Base-by-base conservation (phyloP, 352 stramenopile species). In the Phytophthora syringae region DNA sequence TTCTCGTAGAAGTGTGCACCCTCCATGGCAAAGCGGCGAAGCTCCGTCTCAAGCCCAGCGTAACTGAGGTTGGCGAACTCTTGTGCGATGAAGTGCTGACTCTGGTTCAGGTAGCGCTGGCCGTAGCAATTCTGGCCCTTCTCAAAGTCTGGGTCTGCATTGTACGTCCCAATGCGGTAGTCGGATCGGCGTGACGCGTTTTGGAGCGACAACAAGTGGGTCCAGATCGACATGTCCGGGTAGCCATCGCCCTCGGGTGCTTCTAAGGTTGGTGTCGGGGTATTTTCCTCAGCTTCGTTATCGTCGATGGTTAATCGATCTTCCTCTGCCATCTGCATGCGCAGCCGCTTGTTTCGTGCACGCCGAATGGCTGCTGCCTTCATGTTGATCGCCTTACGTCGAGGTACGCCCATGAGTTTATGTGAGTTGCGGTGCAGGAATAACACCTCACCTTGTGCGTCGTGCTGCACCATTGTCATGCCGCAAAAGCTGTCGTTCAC, bases 51-150 rank as follows among this genome's bases (percentile, higher is more conserved):
- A 0, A 82, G 65, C 0, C 55, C 47, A 1, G 60, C 51, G 24
- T 68, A 82, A n/a, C 57, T 68, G 30, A 79, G 47, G 12, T 70
- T 64, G n/a, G 48, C 49, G 25, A 85, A 73, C 27, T 66, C 45
- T n/a, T 75, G 60, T 11, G 55, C 51, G 21, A 63, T 52, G n/a
- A 85, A 85, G 51, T 81, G 71, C 28, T 69, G 53, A 13, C 67
- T 65, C 39, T 76, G 50, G 52, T 61, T 59, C n/a, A 74, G 54
- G 10, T 73, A 63, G 9, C 62, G 67, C 37, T 72, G 73, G 28
- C 81, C 81, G 59, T 88, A 90, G 60, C 82, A 90, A 53, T 65
- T 81, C 67, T 88, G 82, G 5, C 68, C 70, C 9, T 72, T 53
- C 13, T 77, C 70, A 25, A 86, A 82, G n/a, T 67, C 60, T 5